A percentile compares a stretch with the other conserved stretches of the same genome.
Conservation (phyloP, 2,329 filamentous ascomycete genomes). For the Venturia aucupariae region DNA sequence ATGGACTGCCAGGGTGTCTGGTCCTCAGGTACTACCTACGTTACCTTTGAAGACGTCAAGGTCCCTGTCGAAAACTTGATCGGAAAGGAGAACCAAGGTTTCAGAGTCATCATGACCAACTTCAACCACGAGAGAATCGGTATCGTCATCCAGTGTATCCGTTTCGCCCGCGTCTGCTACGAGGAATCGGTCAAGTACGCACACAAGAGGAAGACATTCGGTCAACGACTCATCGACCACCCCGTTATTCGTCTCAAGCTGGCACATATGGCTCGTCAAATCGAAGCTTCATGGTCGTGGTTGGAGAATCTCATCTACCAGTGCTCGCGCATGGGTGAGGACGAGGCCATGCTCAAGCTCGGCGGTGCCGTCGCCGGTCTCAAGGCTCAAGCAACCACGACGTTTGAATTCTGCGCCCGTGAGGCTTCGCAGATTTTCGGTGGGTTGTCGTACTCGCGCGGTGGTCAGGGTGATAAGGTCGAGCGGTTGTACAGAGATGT, state of each 20-base stretch:
- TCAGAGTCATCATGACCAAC: constrained; percentile 97
- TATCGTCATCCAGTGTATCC: constrained; percentile 94
- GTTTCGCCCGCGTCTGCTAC: constrained; percentile 94
- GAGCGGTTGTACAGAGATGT: constrained; percentile 94
- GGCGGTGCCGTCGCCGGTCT: constrained; percentile 88
- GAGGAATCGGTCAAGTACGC: constrained; percentile 95
- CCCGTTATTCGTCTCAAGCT: constrained; percentile 96
- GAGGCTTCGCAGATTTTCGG: constrained; percentile 98
- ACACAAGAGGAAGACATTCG: constrained; percentile 93
- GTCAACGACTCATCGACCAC: constrained; percentile 93
- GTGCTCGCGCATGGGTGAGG: constrained; percentile 85
- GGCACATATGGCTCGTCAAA: constrained; percentile 95
- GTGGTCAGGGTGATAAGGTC: constrained; percentile 90
- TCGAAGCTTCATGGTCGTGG: constrained; percentile 96
- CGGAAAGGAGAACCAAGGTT: constrained; percentile 96
- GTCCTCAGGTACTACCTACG: constrained; percentile 90
- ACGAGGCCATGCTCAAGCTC: constrained; percentile 90
- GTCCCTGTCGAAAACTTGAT: constrained; percentile 98
- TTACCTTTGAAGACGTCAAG: constrained; percentile 98
- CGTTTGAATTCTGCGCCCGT: constrained; percentile 94
- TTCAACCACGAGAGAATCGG: constrained; percentile 99
- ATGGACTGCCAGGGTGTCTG: constrained; percentile 99
- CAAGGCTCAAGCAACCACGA: constrained; percentile 88
- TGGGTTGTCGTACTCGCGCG: constrained; percentile 81
- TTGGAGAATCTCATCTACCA: constrained; percentile 92